Base-by-base conservation (phyloP, 2,329 filamentous ascomycete species). In the Colletotrichum melonis region DNA sequence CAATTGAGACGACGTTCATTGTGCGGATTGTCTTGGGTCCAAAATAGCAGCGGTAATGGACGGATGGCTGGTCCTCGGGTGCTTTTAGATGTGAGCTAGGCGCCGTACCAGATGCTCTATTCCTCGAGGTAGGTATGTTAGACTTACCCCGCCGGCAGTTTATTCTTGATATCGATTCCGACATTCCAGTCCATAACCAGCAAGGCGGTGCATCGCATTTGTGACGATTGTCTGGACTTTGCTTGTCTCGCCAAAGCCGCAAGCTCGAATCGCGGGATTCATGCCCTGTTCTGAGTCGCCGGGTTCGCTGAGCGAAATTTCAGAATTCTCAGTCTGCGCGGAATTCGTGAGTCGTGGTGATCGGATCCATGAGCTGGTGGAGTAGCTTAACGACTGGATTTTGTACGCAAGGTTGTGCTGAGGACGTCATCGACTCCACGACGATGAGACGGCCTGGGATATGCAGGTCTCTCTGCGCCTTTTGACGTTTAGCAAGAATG, bases 371-470 rank as follows among this genome's bases (percentile, higher is more conserved):
- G 24, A 49, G 28, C 11, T 38, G 52, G 49, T 46, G 59, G 54
- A 59, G 58, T 35, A 52, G n/a, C 38, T 30, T 19, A 42, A 11
- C 35, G 57, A 35, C 30, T 59, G 24, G 38, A 49, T 46, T 56
- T 24, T 14, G 8, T 66, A 42, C n/a, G 42, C 66, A 64, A 26
- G 59, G 66, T 57, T n/a, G 52, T 63, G 35, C 19, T 52, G 56
- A 35, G 56, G 62, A 71, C 71, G 71, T 73, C 71, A 73, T 73
- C 62, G 60, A 58, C 71, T 62, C 71, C 71, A 73, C 67, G 71
- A 26, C 14, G 46, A 73, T 63, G 67, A 73, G 67, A 73, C 56
- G 56, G 49, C 62, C 35, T 49, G 19, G 56, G 67, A 65, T 65
- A 5, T 69, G 55, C 35, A 65, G 16, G 55, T 26, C 46, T 24